These are phyloP conservation scores for Chlamydomonas incerta DNA, from an alignment of 139 green algal genomes.

Conservation along the genomic window DNA sequence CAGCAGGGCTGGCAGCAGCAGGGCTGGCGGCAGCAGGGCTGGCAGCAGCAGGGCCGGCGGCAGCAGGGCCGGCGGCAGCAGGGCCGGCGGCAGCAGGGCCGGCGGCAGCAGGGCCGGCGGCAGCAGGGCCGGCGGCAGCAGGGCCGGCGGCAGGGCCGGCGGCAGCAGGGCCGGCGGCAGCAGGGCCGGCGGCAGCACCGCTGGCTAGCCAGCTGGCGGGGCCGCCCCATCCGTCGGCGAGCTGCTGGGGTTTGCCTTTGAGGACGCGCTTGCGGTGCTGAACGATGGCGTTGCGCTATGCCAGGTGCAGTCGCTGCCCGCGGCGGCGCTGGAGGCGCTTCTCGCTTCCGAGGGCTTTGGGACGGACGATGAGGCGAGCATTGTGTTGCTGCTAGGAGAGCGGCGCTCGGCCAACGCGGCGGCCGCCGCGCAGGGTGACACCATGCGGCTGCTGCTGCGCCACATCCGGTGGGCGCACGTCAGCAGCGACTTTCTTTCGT, in stretches of 20 bases:
- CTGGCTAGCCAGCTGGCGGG: no score
- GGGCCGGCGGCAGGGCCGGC: background rate
- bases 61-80: no score
- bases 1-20: no score
- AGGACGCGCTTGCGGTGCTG: background rate
- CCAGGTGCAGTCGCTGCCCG: background rate
- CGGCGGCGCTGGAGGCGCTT: background rate
- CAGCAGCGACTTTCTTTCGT: background rate
- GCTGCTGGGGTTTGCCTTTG: background rate
- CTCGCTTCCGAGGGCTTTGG: background rate
- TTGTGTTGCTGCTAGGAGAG: background rate
- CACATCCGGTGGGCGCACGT: background rate
- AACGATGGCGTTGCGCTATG: background rate
- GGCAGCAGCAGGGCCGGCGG: no score
- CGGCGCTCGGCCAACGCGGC: background rate
- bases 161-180: background rate
- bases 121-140: background rate
- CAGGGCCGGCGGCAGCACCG: background rate
- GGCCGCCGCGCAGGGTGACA: background rate
- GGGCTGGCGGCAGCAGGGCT: no score
- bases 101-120: background rate
- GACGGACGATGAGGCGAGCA: constrained; percentile 5
- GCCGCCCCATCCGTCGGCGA: no score
- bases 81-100: no score
- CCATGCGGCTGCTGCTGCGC: background rate